These are phyloP conservation scores for Sordariomycetes sp. DNA, from an alignment of 2,329 filamentous ascomycete genomes.

Conservation along the genomic window DNA sequence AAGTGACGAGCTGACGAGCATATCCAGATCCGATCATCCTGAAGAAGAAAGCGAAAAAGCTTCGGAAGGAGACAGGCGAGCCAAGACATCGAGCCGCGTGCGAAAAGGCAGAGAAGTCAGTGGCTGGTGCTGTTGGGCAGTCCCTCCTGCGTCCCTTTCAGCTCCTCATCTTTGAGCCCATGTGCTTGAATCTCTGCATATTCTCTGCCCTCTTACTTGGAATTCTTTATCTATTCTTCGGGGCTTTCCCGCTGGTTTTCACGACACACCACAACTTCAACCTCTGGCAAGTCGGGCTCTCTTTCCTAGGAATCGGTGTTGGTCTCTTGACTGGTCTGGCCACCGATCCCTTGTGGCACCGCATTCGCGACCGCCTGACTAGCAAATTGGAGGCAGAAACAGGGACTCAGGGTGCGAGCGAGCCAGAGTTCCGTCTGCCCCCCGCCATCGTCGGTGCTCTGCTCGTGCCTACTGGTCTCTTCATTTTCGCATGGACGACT, in stretches of 20 bases:
- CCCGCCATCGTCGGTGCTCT: constrained; percentile 66
- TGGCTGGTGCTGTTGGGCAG: constrained; percentile 47
- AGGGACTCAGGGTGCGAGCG: constrained; percentile 47
- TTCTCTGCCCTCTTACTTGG: constrained; percentile 81
- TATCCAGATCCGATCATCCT: constrained; percentile 55
- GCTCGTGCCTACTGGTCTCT: constrained; percentile 71
- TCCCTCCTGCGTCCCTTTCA: constrained; percentile 66
- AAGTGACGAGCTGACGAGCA: constrained; percentile 4
- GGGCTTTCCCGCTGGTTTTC: constrained; percentile 78
- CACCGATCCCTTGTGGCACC: constrained; percentile 58
- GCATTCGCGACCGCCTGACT: constrained; percentile 49
- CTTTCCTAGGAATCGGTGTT: constrained; percentile 63
- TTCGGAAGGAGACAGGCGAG: constrained; percentile 71
- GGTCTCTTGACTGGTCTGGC: constrained; percentile 58
- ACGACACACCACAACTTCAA: constrained; percentile 64
- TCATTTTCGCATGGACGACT: constrained; percentile 84
- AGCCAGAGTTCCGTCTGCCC: constrained; percentile 82
- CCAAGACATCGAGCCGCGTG: constrained; percentile 67
- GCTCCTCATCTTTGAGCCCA: constrained; percentile 72
- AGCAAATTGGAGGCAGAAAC: constrained; percentile 39
- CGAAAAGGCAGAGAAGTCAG: constrained; percentile 62
- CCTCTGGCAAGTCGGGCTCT: constrained; percentile 70
- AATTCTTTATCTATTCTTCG: constrained; percentile 85
- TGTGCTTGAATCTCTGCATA: constrained; percentile 74
- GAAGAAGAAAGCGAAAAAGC: constrained; percentile 57